Evolutionary conservation across 2,329 filamentous ascomycete species (phyloP).

Genomic region (Ceratocystiopsis brevicomis): DNA sequence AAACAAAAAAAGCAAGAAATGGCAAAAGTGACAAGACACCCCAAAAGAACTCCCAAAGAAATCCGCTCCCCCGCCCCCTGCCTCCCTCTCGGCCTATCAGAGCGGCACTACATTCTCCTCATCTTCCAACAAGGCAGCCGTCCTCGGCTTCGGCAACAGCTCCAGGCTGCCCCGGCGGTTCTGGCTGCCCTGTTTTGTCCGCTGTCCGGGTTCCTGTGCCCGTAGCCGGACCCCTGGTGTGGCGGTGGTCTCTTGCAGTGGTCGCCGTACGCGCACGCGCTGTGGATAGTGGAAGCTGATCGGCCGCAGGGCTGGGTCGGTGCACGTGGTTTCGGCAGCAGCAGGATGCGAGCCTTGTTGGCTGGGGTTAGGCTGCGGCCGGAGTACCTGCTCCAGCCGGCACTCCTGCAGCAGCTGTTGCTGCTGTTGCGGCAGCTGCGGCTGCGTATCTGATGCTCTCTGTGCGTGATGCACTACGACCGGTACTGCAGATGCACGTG

Average conservation of each 20-base stretch:
- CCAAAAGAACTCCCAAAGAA: too few relatives aligned
- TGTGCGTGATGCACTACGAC: too few relatives aligned
- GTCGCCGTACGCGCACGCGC: conserved; percentile 9
- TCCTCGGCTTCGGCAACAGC: neutral
- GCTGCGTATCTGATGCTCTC: neutral
- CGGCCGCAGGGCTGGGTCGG: conserved; percentile 1
- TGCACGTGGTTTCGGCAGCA: conserved; percentile 1
- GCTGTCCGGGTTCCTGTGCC: neutral
- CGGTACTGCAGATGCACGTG: neutral
- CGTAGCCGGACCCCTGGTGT: neutral
- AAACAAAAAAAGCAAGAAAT: too few relatives aligned
- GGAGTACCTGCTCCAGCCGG: neutral
- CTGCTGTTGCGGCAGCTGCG: neutral
- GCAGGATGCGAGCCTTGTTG: neutral
- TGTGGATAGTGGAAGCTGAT: conserved; percentile 16
- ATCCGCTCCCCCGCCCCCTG: too few relatives aligned
- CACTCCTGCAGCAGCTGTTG: neutral
- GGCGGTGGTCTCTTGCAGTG: conserved; percentile 1
- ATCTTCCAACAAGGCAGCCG: neutral
- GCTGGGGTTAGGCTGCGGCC: too few relatives aligned
- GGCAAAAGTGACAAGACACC: too few relatives aligned
- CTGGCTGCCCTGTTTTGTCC: neutral
- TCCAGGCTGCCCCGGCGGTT: too few relatives aligned
- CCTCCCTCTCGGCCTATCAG: neutral
- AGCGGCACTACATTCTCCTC: conserved; percentile 2